These are phyloP conservation scores for Chenopodium berlandieri DNA, from an alignment of 148 eudicot genomes.

Conservation along the genomic window DNA sequence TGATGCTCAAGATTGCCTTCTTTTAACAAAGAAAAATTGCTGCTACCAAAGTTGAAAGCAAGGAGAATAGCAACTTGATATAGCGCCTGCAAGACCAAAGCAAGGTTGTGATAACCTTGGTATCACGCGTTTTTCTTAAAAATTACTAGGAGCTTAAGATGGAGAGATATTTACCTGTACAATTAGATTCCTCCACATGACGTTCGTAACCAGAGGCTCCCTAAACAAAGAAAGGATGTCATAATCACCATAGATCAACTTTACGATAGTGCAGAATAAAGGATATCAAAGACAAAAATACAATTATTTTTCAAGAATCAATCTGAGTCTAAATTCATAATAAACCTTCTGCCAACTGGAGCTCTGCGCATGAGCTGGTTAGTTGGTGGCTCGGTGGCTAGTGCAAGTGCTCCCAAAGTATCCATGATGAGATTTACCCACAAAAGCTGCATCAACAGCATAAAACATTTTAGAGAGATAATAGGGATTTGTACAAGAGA, in stretches of 20 bases:
- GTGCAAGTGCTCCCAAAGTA: constrained; percentile 91
- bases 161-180: constrained; percentile 54
- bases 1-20: constrained; percentile 45
- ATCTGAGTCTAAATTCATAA: not conserved
- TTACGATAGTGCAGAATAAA: not conserved
- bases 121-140: not conserved
- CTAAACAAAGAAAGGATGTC: constrained; percentile 35
- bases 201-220: constrained; percentile 96
- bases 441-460: constrained; percentile 56
- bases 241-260: not conserved
- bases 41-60: constrained; percentile 56
- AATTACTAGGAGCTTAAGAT: not conserved
- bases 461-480: constrained; percentile 1
- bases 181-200: constrained; percentile 94
- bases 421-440: constrained; percentile 99
- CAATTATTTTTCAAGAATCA: not conserved
- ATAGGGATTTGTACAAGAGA: not conserved
- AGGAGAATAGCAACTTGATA: constrained; percentile 86
- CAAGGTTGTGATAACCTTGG: not conserved
- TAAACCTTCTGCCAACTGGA: constrained; percentile 88
- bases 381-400: constrained; percentile 97
- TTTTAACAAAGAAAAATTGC: constrained; percentile 43
- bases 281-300: not conserved
- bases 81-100: constrained; percentile 52
- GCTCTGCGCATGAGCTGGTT: constrained; percentile 81